These are phyloP conservation scores for Fistulifera pelliculosa DNA, from an alignment of 108 stramenopile species.

Conservation along the genomic window DNA sequence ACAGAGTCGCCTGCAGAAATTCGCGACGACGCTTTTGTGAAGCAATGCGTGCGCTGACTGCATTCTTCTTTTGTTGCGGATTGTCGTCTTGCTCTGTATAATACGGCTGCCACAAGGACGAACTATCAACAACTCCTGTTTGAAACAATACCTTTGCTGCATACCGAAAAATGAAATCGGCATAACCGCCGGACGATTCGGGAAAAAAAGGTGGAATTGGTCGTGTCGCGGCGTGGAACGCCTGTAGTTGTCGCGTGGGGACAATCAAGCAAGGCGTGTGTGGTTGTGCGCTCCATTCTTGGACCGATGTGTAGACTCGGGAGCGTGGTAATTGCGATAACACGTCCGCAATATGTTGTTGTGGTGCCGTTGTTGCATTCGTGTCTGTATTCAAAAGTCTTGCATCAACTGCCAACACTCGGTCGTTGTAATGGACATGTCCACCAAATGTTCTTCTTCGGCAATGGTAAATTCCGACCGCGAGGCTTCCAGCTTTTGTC, in stretches of 20 bases:
- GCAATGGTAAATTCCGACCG: slow-evolving; percentile 65
- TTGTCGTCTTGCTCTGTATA: too few relatives aligned
- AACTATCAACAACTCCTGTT: too few relatives aligned
- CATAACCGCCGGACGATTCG: slow-evolving; percentile 68
- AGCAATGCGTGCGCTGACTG: slow-evolving; percentile 11
- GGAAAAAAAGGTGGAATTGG: slow-evolving; percentile 11
- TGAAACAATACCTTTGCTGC: slow-evolving; percentile 55
- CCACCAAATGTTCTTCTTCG: slow-evolving; percentile 55
- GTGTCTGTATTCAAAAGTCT: slow-evolving; percentile 19
- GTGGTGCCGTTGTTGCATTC: slow-evolving; percentile 1
- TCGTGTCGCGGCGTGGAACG: too few relatives aligned
- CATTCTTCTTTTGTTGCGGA: too few relatives aligned
- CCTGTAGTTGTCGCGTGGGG: neutral
- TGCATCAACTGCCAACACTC: slow-evolving; percentile 76
- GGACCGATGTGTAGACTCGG: too few relatives aligned
- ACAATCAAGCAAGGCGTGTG: too few relatives aligned
- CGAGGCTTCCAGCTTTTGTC: slow-evolving; percentile 99
- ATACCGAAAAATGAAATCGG: slow-evolving; percentile 67
- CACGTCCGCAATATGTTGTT: too few relatives aligned
- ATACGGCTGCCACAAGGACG: too few relatives aligned
- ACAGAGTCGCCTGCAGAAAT: slow-evolving; percentile 49
- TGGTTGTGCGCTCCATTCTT: neutral
- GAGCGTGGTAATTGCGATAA: too few relatives aligned
- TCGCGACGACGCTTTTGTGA: slow-evolving; percentile 30
- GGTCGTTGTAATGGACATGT: slow-evolving; percentile 86